A percentile compares a stretch with the other conserved stretches of the same genome.
phyloP scores from a whole-genome alignment of 176 grass and related monocot genomes.

The Triticum turgidum region DNA sequence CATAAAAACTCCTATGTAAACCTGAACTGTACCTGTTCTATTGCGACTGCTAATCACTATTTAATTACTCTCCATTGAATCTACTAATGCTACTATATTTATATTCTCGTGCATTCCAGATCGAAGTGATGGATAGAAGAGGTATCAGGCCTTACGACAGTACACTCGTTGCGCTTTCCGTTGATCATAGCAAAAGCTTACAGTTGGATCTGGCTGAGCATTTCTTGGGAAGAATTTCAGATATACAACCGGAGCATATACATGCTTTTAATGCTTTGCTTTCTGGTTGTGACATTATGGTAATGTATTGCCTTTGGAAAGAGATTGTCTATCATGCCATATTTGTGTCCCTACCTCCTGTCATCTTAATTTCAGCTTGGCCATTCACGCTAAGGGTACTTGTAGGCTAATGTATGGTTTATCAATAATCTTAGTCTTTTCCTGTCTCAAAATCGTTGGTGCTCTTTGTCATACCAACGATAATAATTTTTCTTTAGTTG shows the following conservation, averaged over 20 bases:
- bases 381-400: not conserved
- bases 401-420: not conserved
- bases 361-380: constrained; percentile 10
- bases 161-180: constrained; percentile 61
- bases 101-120: constrained; percentile 50
- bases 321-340: constrained; percentile 28
- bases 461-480: not conserved
- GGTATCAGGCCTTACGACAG: constrained; percentile 45
- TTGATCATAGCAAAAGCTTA: constrained; percentile 57
- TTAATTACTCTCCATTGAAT: not conserved
- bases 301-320: constrained; percentile 38
- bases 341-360: not conserved
- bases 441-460: constrained; percentile 14
- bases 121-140: constrained; percentile 63
- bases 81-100: constrained; percentile 10
- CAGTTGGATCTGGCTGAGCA: constrained; percentile 75
- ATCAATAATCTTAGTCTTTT: constrained; percentile 8
- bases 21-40: constrained; percentile 23
- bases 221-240: constrained; percentile 62
- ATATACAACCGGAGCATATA: constrained; percentile 48
- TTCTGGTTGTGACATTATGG: constrained; percentile 66
- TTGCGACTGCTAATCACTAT: not conserved
- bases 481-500: too few species aligned
- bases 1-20: not conserved
- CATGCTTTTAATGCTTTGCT: constrained; percentile 62